Evolutionary conservation across 257 asterid species (phyloP).

Genomic region (Verbena officinalis): DNA sequence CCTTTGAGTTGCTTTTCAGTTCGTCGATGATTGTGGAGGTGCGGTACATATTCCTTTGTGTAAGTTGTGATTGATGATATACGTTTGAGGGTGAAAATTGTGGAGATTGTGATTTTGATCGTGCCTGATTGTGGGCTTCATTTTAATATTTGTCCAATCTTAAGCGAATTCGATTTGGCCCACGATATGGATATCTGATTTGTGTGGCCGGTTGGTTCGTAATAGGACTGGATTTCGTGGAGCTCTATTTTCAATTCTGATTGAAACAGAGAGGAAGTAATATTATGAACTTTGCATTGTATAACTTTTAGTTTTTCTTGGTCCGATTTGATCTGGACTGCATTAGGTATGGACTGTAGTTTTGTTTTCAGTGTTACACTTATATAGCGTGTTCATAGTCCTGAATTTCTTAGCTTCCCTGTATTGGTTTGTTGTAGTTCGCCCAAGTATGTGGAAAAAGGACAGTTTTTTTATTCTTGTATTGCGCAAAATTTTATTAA

Average conservation of each 20-base stretch:
- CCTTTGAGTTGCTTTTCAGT: neutral
- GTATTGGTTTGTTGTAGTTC: neutral
- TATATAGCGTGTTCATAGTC: neutral
- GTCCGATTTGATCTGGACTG: neutral
- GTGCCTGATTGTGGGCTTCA: neutral
- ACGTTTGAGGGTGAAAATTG: neutral
- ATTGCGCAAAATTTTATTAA: neutral
- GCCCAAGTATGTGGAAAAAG: neutral
- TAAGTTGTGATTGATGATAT: neutral
- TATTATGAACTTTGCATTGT: neutral
- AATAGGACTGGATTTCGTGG: neutral
- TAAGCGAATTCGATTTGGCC: neutral
- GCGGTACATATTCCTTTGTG: neutral
- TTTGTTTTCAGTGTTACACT: neutral
- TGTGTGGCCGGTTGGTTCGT: neutral
- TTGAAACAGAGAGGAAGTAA: neutral
- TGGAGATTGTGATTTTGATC: neutral
- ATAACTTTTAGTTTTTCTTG: neutral
- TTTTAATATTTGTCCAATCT: neutral
- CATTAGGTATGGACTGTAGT: neutral
- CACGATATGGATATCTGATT: neutral
- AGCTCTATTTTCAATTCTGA: neutral
- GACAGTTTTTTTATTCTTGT: neutral
- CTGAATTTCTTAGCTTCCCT: too few relatives aligned
- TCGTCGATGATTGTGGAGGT: constrained; percentile 15